phyloP scores from a whole-genome alignment of 2,329 filamentous ascomycete species.

The Epicoccum nigrum region DNA sequence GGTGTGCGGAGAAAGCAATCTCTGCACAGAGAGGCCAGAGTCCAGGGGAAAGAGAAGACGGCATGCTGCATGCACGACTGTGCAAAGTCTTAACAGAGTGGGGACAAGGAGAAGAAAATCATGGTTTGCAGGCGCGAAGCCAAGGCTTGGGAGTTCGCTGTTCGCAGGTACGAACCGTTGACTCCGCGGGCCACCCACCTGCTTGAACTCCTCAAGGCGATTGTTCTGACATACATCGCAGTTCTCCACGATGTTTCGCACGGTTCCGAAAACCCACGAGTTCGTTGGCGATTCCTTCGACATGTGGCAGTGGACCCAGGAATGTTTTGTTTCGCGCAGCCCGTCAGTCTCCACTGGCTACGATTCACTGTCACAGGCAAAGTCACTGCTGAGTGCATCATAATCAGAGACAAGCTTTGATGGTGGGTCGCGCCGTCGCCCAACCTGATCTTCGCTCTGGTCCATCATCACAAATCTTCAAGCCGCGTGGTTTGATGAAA shows the following conservation, averaged over 20 bases:
- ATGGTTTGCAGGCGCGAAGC: neutral
- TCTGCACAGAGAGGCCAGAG: neutral
- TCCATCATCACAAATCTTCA: conserved; percentile 16
- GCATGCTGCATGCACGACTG: no score
- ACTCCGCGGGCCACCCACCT: no score
- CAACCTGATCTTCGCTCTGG: conserved; percentile 5
- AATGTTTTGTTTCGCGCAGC: conserved; percentile 11
- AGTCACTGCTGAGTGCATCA: no score
- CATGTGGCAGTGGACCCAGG: neutral
- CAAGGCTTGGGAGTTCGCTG: conserved; percentile 11
- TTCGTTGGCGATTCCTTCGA: conserved; percentile 3
- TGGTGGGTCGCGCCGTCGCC: conserved; percentile 10
- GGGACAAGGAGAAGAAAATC: neutral
- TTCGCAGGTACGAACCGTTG: neutral
- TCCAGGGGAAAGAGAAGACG: neutral
- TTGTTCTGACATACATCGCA: neutral
- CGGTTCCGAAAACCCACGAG: conserved; percentile 3
- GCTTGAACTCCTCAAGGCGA: no score
- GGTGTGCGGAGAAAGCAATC: neutral
- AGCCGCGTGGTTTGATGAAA: conserved; percentile 14
- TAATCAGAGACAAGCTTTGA: conserved; percentile 15
- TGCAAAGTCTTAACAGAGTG: neutral
- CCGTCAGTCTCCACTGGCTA: conserved; percentile 2
- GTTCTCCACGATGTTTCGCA: neutral
- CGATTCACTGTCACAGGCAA: conserved; percentile 3